These are phyloP conservation scores for Musa schizocarpa DNA, from an alignment of 176 grass and related monocot species.

Conservation along the genomic window DNA sequence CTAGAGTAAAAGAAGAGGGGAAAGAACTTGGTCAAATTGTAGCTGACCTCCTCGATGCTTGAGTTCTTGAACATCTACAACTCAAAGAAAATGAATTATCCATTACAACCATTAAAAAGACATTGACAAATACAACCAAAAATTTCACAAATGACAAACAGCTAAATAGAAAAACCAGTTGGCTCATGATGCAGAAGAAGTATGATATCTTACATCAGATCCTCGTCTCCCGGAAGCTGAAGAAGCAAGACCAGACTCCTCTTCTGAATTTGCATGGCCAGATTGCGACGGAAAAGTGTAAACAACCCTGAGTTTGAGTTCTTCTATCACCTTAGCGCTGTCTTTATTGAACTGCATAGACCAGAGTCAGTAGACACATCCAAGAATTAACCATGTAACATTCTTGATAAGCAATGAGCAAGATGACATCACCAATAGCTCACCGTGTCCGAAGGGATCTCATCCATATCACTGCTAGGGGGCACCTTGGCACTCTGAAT, in stretches of 20 bases:
- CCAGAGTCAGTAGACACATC: not conserved
- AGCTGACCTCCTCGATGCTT: conserved; percentile 69
- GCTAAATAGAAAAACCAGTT: not conserved
- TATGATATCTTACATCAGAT: conserved; percentile 43
- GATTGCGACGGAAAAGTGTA: conserved; percentile 34
- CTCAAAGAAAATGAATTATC: conserved; percentile 17
- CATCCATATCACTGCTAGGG: conserved; percentile 68
- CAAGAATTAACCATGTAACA: not conserved
- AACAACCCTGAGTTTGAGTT: conserved; percentile 87
- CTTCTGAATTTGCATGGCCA: conserved; percentile 29
- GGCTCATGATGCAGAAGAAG: not conserved
- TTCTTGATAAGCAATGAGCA: not conserved
- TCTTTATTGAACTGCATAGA: conserved; percentile 78
- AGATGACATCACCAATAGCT: not conserved
- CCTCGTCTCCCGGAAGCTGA: conserved; percentile 22
- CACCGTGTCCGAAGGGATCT: conserved; percentile 80
- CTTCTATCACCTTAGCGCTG: conserved; percentile 65
- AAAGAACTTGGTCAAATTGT: conserved; percentile 15
- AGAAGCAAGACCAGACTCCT: conserved; percentile 52
- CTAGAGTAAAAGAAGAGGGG: not conserved
- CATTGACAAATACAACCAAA: not conserved
- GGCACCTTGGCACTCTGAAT: conserved; percentile 86
- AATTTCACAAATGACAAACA: not conserved
- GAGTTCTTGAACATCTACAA: conserved; percentile 83
- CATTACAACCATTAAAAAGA: not conserved